phyloP scores from a whole-genome alignment of 176 grass and related monocot genomes.

The Oryza glaberrima region DNA sequence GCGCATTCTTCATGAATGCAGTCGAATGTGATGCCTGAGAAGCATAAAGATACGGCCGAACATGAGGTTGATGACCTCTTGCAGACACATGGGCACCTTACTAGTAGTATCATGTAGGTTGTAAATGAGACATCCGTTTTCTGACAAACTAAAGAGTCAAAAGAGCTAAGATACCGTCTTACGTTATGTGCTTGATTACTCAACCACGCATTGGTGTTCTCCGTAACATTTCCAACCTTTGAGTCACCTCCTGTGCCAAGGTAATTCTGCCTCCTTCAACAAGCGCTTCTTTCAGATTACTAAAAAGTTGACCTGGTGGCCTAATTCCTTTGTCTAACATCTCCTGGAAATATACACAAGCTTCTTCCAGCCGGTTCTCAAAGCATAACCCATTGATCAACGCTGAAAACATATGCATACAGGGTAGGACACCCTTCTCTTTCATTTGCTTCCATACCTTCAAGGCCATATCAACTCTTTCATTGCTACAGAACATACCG shows the following conservation, averaged over 20 bases:
- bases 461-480: slow-evolving; percentile 78
- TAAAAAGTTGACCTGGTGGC: slow-evolving; percentile 62
- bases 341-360: slow-evolving; percentile 71
- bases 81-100: neutral
- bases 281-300: slow-evolving; percentile 72
- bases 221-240: slow-evolving; percentile 55
- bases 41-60: neutral
- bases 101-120: neutral
- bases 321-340: slow-evolving; percentile 81
- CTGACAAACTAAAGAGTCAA: neutral
- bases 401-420: slow-evolving; percentile 76
- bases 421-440: slow-evolving; percentile 64
- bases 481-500: slow-evolving; percentile 61
- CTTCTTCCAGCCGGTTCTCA: slow-evolving; percentile 76
- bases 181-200: slow-evolving; percentile 30
- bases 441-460: slow-evolving; percentile 77
- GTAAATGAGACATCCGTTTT: neutral
- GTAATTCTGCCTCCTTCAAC: slow-evolving; percentile 57
- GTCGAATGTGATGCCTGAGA: neutral
- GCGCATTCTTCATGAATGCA: neutral
- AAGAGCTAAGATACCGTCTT: neutral
- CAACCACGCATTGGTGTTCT: slow-evolving; percentile 47
- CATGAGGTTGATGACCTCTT: neutral
- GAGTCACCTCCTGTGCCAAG: slow-evolving; percentile 62
- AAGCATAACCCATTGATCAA: slow-evolving; percentile 68